Conservation (phyloP, 2,329 filamentous ascomycete genomes). For the Colletotrichum euphorbiae region DNA sequence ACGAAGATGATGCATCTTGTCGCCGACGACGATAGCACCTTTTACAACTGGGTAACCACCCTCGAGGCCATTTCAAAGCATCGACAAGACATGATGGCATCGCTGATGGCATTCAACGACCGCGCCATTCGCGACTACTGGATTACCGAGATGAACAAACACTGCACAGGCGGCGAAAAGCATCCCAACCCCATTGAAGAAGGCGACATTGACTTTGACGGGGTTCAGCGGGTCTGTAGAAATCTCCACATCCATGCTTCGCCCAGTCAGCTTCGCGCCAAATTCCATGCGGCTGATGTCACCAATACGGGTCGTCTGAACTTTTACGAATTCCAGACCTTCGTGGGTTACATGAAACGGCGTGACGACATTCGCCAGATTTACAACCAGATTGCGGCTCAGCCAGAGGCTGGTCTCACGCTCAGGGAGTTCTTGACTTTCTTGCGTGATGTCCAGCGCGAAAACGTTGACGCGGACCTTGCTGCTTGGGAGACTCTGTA, state of each 20-base stretch:
- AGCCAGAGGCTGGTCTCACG: constrained; percentile 74
- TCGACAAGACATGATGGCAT: constrained; percentile 90
- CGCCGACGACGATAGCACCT: constrained; percentile 77
- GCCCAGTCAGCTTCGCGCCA: constrained; percentile 75
- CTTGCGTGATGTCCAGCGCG: constrained; percentile 77
- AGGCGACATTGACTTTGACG: constrained; percentile 80
- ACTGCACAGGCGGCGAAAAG: constrained; percentile 61
- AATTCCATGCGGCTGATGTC: constrained; percentile 80
- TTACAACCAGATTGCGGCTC: constrained; percentile 71
- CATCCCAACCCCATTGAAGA: constrained; percentile 64
- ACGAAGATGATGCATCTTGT: constrained; percentile 91
- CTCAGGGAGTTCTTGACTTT: constrained; percentile 81
- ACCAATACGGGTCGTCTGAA: constrained; percentile 74
- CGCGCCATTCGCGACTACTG: constrained; percentile 87
- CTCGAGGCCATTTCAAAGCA: constrained; percentile 87
- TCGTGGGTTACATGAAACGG: constrained; percentile 85
- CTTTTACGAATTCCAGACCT: constrained; percentile 84
- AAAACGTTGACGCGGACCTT: constrained; percentile 77
- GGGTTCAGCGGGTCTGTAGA: constrained; percentile 86
- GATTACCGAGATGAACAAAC: constrained; percentile 83
- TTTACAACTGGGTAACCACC: constrained; percentile 84
- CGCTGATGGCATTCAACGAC: constrained; percentile 86
- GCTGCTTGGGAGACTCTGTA: constrained; percentile 80
- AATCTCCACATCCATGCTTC: constrained; percentile 93
- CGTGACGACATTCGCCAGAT: constrained; percentile 83